Evolutionary conservation across 1,284 basidiomycete genomes (phyloP).

Genomic region (Tilletia caries): DNA sequence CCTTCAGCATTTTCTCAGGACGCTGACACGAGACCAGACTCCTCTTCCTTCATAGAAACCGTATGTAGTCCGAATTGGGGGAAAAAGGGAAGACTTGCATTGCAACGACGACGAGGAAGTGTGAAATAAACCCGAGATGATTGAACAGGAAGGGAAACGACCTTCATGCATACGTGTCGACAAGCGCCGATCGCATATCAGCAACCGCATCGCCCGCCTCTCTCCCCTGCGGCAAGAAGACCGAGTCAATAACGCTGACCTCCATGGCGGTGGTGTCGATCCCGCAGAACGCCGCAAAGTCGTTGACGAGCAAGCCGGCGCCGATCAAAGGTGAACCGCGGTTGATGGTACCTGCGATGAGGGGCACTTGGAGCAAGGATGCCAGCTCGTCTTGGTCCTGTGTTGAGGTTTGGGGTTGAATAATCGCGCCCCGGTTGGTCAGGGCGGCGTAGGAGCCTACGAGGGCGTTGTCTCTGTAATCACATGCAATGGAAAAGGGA

Average conservation of each 20-base stretch:
- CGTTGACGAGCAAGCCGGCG: constrained; percentile 94
- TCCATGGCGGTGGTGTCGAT: constrained; percentile 81
- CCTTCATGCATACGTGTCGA: constrained; percentile 49
- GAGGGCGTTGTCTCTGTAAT: constrained; percentile 78
- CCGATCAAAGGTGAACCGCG: constrained; percentile 96
- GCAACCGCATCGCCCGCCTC: constrained; percentile 41
- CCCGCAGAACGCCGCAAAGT: constrained; percentile 85
- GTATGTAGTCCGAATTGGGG: no score
- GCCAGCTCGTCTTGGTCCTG: constrained; percentile 98
- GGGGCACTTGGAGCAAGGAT: constrained; percentile 85
- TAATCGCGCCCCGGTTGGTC: constrained; percentile 92
- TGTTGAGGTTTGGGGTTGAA: constrained; percentile 93
- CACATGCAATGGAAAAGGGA: not conserved
- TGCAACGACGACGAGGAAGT: not conserved
- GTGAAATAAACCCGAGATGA: not conserved
- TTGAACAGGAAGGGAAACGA: no score
- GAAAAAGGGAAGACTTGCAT: not conserved
- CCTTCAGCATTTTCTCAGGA: no score
- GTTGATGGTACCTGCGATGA: constrained; percentile 97
- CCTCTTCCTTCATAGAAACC: no score
- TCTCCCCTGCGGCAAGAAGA: constrained; percentile 64
- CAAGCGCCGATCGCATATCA: constrained; percentile 49
- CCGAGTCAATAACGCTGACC: constrained; percentile 93
- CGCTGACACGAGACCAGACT: no score
- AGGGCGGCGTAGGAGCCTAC: constrained; percentile 93